These are phyloP conservation scores for Trichomonascaceae sp. DNA, from an alignment of 1,139 yeast species.

Conservation along the genomic window DNA sequence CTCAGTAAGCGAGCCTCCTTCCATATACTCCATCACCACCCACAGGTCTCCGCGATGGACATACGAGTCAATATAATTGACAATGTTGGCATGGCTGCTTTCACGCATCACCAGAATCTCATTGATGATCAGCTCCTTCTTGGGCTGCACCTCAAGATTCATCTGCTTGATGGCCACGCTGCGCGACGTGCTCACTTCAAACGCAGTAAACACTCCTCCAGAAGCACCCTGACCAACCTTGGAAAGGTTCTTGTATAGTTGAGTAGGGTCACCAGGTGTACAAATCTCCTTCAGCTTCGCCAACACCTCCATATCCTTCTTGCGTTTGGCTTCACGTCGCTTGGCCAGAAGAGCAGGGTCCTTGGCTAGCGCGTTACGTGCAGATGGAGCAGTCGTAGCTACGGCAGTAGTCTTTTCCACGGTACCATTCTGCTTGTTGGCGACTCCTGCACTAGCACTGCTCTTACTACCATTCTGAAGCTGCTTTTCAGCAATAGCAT, in stretches of 20 bases:
- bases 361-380: conserved; percentile 23
- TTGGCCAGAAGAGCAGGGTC: conserved; percentile 33
- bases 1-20: conserved; percentile 92
- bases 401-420: no score
- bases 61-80: conserved; percentile 82
- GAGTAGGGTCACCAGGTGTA: conserved; percentile 77
- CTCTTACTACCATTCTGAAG: no score
- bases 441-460: no score
- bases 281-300: conserved; percentile 66
- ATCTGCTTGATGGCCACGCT: conserved; percentile 93
- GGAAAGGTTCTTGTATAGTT: conserved; percentile 48
- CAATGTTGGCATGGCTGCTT: conserved; percentile 82
- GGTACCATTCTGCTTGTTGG: no score
- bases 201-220: conserved; percentile 93
- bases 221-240: conserved; percentile 98
- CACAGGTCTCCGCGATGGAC: conserved; percentile 57
- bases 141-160: conserved; percentile 85
- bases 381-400: conserved; percentile 1
- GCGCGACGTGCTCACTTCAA: conserved; percentile 43
- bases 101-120: conserved; percentile 95
- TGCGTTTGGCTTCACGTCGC: conserved; percentile 63
- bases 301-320: conserved; percentile 55
- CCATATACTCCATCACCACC: conserved; percentile 99
- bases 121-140: conserved; percentile 86
- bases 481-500: not conserved